These are phyloP conservation scores for Cytospora schulzeri DNA, from an alignment of 2,329 filamentous ascomycete genomes.

Conservation along the genomic window DNA sequence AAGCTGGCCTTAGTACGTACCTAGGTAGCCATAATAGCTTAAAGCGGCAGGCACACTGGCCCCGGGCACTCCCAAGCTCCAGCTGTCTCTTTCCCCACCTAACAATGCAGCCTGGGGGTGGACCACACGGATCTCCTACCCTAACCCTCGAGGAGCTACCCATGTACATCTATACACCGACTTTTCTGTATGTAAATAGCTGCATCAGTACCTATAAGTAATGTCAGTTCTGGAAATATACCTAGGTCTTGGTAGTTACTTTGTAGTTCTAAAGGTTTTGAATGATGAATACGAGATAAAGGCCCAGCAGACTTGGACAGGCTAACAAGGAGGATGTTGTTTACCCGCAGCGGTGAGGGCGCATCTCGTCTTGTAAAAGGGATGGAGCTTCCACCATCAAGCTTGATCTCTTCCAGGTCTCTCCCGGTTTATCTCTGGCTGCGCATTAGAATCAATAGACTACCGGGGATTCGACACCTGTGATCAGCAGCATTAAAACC, in stretches of 20 bases:
- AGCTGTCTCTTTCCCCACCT: background rate
- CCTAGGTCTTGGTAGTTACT: too few species aligned
- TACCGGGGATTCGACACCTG: background rate
- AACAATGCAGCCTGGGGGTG: background rate
- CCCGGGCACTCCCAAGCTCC: background rate
- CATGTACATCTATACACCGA: too few species aligned
- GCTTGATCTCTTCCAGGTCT: background rate
- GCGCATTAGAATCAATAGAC: background rate
- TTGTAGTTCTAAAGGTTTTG: too few species aligned
- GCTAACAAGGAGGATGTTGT: background rate
- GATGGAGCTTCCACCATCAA: background rate
- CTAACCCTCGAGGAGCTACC: background rate
- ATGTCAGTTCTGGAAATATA: too few species aligned
- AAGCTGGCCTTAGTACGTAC: conserved; percentile 18
- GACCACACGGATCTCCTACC: background rate
- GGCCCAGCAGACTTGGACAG: background rate
- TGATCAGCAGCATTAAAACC: background rate
- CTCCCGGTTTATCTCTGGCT: background rate
- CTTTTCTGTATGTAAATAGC: too few species aligned
- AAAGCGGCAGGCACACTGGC: background rate
- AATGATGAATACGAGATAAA: background rate
- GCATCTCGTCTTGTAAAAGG: too few species aligned
- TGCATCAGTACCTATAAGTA: too few species aligned
- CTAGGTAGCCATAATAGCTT: background rate
- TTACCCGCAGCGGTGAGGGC: background rate